Percentiles rank a stretch among this genome's conserved stretches.
Evolutionary conservation across 495 filamentous ascomycete species (phyloP).

Genomic region (Aspergillus saccharolyticus): DNA sequence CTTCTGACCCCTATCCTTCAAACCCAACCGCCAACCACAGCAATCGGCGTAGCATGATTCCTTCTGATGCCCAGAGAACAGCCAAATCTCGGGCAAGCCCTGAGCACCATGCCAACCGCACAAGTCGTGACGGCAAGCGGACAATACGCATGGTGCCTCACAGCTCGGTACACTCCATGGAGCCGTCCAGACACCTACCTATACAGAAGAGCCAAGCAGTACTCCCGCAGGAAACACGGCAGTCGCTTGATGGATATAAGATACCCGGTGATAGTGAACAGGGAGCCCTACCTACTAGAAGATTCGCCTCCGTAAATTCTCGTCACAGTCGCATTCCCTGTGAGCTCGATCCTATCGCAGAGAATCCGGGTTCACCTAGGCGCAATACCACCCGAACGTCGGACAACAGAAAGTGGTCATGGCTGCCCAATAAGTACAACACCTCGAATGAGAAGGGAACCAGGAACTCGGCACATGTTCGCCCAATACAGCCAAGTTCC

Average conservation of each 20-base stretch:
- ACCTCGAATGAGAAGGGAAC: slow-evolving; percentile 24
- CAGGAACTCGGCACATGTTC: slow-evolving; percentile 14
- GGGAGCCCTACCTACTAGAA: background rate
- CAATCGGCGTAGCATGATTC: slow-evolving; percentile 14
- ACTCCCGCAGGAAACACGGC: background rate
- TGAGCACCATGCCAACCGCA: slow-evolving; percentile 3
- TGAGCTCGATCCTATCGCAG: slow-evolving; percentile 29
- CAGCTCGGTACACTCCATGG: slow-evolving; percentile 35
- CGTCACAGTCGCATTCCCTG: slow-evolving; percentile 16
- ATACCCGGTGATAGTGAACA: background rate
- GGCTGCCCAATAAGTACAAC: slow-evolving; percentile 59
- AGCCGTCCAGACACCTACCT: slow-evolving; percentile 45
- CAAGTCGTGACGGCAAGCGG: slow-evolving; percentile 21
- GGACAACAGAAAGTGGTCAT: slow-evolving; percentile 55
- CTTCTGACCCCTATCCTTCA: slow-evolving; percentile 50
- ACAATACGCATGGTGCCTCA: slow-evolving; percentile 49
- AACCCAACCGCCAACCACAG: slow-evolving; percentile 26
- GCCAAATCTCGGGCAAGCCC: background rate
- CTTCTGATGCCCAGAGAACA: background rate
- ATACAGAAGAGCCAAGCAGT: slow-evolving; percentile 47
- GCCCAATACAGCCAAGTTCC: slow-evolving; percentile 22
- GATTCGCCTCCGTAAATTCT: slow-evolving; percentile 14
- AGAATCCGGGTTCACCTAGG: slow-evolving; percentile 27
- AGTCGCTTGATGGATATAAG: slow-evolving; percentile 2
- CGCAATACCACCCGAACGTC: slow-evolving; percentile 19